Conservation (phyloP, 1,284 basidiomycete genomes). For the Apiotrichum akiyoshidainum region DNA sequence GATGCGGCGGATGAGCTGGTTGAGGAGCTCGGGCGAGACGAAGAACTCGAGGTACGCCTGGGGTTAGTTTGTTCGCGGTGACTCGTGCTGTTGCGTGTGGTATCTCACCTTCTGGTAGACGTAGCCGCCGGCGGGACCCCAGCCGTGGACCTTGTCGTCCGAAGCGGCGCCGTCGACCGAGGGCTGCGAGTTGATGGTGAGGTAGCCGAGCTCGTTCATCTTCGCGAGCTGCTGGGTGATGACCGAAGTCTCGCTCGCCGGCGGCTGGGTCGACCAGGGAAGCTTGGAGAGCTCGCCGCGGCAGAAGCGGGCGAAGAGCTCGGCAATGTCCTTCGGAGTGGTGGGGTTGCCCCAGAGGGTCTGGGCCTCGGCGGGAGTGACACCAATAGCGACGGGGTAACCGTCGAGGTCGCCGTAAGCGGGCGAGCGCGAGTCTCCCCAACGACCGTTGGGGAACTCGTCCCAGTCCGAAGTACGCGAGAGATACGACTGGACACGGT, state of each 20-base stretch:
- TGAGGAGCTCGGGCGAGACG: constrained; percentile 69
- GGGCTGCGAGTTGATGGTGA: constrained; percentile 98
- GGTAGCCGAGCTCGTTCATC: constrained; percentile 85
- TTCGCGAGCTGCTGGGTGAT: constrained; percentile 76
- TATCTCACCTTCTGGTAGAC: constrained; percentile 79
- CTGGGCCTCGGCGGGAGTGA: constrained; percentile 64
- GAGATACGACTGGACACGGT: constrained; percentile 84
- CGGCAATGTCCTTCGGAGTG: constrained; percentile 57
- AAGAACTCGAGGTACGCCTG: constrained; percentile 95
- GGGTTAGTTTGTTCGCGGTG: background rate
- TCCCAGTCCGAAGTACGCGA: constrained; percentile 94
- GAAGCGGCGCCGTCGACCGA: constrained; percentile 89
- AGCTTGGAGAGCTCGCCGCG: constrained; percentile 66
- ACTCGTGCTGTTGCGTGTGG: background rate
- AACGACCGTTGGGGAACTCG: constrained; percentile 98
- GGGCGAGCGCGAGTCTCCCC: constrained; percentile 93
- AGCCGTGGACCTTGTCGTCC: constrained; percentile 82
- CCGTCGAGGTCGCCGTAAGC: constrained; percentile 94
- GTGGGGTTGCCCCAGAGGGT: constrained; percentile 84
- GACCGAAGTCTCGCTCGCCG: constrained; percentile 77
- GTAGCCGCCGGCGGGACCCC: constrained; percentile 86
- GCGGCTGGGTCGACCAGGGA: constrained; percentile 92
- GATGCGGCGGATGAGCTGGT: constrained; percentile 74
- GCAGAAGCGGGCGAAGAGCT: constrained; percentile 80
- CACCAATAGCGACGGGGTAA: constrained; percentile 81